A percentile compares a stretch with the other conserved stretches of the same genome.
Evolutionary conservation across 345 rosid species (phyloP).

Genomic region (Salix udensis): DNA sequence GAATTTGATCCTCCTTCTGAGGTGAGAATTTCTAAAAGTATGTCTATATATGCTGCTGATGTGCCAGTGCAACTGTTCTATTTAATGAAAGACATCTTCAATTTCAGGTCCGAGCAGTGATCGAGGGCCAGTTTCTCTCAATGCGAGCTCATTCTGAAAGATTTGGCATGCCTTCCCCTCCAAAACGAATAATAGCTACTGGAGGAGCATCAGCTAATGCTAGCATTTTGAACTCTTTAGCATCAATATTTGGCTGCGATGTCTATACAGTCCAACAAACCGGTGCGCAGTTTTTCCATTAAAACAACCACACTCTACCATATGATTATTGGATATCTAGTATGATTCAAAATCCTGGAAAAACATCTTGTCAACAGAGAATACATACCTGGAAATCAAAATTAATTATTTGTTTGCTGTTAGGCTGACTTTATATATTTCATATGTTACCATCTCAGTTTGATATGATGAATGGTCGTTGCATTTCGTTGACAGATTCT

Average conservation of each 20-base stretch:
- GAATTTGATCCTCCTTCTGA: conserved; percentile 86
- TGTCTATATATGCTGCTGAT: background rate
- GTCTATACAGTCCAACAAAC: conserved; percentile 78
- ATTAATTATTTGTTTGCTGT: background rate
- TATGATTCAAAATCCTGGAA: background rate
- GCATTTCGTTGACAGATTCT: conserved; percentile 51
- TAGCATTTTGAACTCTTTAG: conserved; percentile 54
- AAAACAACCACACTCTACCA: background rate
- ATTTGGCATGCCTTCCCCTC: conserved; percentile 88
- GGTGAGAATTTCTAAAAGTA: conserved; percentile 36
- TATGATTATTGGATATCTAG: background rate
- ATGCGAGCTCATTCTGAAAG: conserved; percentile 89
- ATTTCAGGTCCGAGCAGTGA: conserved; percentile 75
- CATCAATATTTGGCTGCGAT: conserved; percentile 80
- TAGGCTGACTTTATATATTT: background rate
- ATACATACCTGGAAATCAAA: no score
- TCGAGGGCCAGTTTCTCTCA: conserved; percentile 89
- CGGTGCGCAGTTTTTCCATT: conserved; percentile 36
- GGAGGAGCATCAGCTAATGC: conserved; percentile 91
- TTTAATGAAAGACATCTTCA: background rate
- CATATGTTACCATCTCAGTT: background rate
- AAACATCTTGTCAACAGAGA: background rate
- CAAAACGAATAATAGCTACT: conserved; percentile 81
- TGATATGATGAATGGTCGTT: background rate
- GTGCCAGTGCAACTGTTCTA: background rate